These are phyloP conservation scores for Microdochium paspali DNA, from an alignment of 2,329 filamentous ascomycete species.

Conservation along the genomic window DNA sequence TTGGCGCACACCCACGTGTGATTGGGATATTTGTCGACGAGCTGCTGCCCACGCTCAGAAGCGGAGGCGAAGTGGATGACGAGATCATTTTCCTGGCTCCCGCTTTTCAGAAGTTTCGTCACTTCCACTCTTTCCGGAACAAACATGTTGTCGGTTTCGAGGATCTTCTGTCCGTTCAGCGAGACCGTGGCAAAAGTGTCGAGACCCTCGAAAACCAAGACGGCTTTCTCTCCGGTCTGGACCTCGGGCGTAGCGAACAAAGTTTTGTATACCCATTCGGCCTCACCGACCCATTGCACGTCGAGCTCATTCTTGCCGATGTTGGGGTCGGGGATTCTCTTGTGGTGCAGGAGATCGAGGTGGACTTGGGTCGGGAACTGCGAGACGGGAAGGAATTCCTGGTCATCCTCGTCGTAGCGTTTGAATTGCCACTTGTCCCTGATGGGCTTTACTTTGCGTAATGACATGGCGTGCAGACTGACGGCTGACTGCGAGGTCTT, in stretches of 20 bases:
- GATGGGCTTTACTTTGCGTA: no score
- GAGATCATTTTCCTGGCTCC: slow-evolving; percentile 38
- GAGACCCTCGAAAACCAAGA: slow-evolving; percentile 66
- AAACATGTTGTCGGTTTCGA: slow-evolving; percentile 75
- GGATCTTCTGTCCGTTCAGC: slow-evolving; percentile 57
- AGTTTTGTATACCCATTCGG: slow-evolving; percentile 60
- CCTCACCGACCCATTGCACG: slow-evolving; percentile 69
- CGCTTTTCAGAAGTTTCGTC: slow-evolving; percentile 26
- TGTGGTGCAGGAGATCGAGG: slow-evolving; percentile 53
- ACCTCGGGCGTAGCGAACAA: slow-evolving; percentile 45
- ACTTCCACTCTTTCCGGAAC: slow-evolving; percentile 62
- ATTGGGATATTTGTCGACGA: slow-evolving; percentile 48
- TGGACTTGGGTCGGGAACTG: slow-evolving; percentile 62
- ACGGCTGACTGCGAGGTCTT: no score
- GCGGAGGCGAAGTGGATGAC: slow-evolving; percentile 57
- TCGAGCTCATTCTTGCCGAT: slow-evolving; percentile 66
- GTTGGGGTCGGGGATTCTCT: slow-evolving; percentile 59
- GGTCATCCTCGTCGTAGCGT: slow-evolving; percentile 41
- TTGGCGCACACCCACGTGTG: slow-evolving; percentile 62
- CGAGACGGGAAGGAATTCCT: slow-evolving; percentile 43
- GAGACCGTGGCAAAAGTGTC: slow-evolving; percentile 70
- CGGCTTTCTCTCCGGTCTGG: slow-evolving; percentile 29
- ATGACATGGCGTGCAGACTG: no score
- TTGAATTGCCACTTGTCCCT: slow-evolving; percentile 56
- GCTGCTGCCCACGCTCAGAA: slow-evolving; percentile 50